Evolutionary conservation across 768 basidiomycete genomes (phyloP).

Genomic region (Collybiopsis luxurians): DNA sequence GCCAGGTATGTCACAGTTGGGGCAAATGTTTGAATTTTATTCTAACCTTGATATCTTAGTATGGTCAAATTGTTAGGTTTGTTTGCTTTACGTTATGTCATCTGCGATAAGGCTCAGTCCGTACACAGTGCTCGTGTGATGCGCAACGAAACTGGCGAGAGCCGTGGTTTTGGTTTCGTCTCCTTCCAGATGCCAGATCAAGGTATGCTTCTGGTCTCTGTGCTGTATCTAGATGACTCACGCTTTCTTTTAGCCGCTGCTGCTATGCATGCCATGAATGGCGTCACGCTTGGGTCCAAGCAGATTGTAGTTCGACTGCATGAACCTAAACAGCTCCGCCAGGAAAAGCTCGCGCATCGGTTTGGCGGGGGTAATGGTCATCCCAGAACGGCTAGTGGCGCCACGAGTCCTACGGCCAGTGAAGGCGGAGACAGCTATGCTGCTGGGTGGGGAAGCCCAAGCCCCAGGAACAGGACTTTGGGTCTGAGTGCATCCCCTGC

Average conservation of each 20-base stretch:
- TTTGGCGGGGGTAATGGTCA: constrained; percentile 74
- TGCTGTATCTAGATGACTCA: not conserved
- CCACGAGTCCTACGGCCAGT: constrained; percentile 80
- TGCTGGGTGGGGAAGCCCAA: constrained; percentile 72
- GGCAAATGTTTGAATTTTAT: constrained; percentile 15
- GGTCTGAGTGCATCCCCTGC: constrained; percentile 46
- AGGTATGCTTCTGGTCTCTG: constrained; percentile 40
- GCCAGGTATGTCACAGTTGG: constrained; percentile 47
- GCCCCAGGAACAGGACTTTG: constrained; percentile 48
- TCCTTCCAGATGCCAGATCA: constrained; percentile 82
- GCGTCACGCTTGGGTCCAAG: constrained; percentile 64
- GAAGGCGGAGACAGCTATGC: constrained; percentile 76
- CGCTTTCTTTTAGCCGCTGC: constrained; percentile 47
- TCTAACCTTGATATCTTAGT: constrained; percentile 39
- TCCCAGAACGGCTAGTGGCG: constrained; percentile 76
- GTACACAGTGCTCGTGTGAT: constrained; percentile 83
- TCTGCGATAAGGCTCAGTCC: not conserved
- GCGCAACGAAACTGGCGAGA: constrained; percentile 79
- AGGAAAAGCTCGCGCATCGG: constrained; percentile 84
- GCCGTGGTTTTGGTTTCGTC: constrained; percentile 90
- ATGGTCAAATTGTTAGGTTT: constrained; percentile 87
- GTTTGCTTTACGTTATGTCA: not conserved
- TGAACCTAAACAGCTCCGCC: constrained; percentile 88
- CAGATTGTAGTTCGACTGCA: constrained; percentile 84
- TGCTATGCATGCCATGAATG: constrained; percentile 84